These are phyloP conservation scores for Auriscalpium orientale DNA, from an alignment of 768 basidiomycete species.

Conservation along the genomic window DNA sequence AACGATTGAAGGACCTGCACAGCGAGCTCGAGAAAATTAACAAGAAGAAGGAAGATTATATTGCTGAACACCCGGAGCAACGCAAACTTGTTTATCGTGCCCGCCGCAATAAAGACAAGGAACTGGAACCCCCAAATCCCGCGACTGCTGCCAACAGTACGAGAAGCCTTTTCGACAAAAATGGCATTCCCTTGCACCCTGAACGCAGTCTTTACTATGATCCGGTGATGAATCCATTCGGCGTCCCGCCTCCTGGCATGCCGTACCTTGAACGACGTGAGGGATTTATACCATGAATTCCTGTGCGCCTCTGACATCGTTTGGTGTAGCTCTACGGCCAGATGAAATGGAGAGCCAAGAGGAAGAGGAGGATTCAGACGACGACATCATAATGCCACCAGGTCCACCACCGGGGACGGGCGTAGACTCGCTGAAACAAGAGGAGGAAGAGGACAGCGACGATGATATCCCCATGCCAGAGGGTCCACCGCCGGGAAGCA, in stretches of 20 bases:
- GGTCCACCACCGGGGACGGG: conserved; percentile 48
- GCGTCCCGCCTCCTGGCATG: conserved; percentile 94
- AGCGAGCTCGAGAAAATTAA: conserved; percentile 73
- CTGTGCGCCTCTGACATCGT: neutral
- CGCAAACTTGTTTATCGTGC: conserved; percentile 72
- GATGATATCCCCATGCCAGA: conserved; percentile 63
- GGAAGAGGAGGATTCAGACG: conserved; percentile 43
- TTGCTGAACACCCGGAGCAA: conserved; percentile 90
- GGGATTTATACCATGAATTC: conserved; percentile 18
- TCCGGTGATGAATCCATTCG: conserved; percentile 86
- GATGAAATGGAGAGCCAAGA: conserved; percentile 55
- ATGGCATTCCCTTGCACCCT: conserved; percentile 84
- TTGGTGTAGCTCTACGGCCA: conserved; percentile 43
- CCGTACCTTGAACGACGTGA: conserved; percentile 85
- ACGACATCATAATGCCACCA: conserved; percentile 59
- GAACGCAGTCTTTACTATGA: conserved; percentile 91
- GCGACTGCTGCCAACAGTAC: conserved; percentile 36
- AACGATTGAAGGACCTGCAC: conserved; percentile 65
- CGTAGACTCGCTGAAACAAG: neutral
- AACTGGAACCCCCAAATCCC: conserved; percentile 33
- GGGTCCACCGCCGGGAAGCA: conserved; percentile 44
- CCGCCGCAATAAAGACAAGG: conserved; percentile 33
- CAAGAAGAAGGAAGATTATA: conserved; percentile 86
- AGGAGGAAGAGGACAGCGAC: conserved; percentile 25
- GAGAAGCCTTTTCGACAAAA: conserved; percentile 70